phyloP scores from a whole-genome alignment of 805 yeast species.

The Candida dajiaensis region DNA sequence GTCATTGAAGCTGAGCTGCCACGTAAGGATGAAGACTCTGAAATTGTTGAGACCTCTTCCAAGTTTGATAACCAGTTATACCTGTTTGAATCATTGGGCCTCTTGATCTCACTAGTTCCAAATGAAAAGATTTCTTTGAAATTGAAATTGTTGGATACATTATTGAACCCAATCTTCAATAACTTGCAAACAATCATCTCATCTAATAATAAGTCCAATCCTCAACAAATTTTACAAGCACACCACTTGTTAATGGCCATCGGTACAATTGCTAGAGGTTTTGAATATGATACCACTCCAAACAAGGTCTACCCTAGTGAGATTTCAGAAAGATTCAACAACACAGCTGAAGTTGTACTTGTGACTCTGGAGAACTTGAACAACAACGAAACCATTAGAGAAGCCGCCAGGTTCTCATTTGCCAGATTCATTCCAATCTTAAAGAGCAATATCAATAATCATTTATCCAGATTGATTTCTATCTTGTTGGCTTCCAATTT shows the following conservation, averaged over 20 bases:
- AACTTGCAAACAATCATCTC: slow-evolving; percentile 64
- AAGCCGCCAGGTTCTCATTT: slow-evolving; percentile 80
- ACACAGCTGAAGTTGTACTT: slow-evolving; percentile 74
- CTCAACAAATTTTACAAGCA: slow-evolving; percentile 56
- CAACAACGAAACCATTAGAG: slow-evolving; percentile 65
- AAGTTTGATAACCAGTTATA: slow-evolving; percentile 74
- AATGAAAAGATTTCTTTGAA: slow-evolving; percentile 38
- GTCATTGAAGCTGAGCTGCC: slow-evolving; percentile 50
- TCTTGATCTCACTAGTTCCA: slow-evolving; percentile 51
- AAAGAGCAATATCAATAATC: slow-evolving; percentile 42
- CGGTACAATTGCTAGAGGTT: slow-evolving; percentile 86
- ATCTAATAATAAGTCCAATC: slow-evolving; percentile 29
- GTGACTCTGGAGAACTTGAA: slow-evolving; percentile 77
- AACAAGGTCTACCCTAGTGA: slow-evolving; percentile 30
- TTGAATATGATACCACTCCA: slow-evolving; percentile 34
- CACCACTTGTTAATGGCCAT: slow-evolving; percentile 86
- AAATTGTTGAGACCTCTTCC: slow-evolving; percentile 40
- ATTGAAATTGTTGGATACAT: slow-evolving; percentile 47
- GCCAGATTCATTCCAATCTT: slow-evolving; percentile 81
- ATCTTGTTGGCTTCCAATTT: slow-evolving; percentile 54
- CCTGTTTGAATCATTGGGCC: slow-evolving; percentile 81
- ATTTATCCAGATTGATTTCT: slow-evolving; percentile 66
- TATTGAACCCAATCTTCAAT: slow-evolving; percentile 70
- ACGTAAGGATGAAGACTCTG: slow-evolving; percentile 50
- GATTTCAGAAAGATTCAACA: slow-evolving; percentile 45